These are phyloP conservation scores for Ulota crispa DNA, from an alignment of 225 moss, liverwort and hornwort species.

Conservation along the genomic window DNA sequence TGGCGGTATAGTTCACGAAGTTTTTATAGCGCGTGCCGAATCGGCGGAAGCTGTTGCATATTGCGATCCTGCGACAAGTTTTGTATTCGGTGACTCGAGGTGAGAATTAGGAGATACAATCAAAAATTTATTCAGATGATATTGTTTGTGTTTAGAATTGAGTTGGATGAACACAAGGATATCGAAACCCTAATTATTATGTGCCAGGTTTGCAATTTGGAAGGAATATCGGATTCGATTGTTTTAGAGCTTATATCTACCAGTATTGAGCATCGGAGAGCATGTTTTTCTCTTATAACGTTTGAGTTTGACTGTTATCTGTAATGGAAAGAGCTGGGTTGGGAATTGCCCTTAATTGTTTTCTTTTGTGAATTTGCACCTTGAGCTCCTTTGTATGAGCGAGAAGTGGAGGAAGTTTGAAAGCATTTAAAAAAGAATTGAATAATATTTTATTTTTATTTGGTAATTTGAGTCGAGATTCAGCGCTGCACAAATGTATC, in stretches of 20 bases:
- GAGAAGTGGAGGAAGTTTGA: not conserved
- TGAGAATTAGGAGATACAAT: not conserved
- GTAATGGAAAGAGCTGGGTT: not conserved
- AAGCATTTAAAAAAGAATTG: not conserved
- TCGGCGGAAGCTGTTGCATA: not conserved
- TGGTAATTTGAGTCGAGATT: not conserved
- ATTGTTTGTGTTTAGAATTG: not conserved
- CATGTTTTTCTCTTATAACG: not conserved
- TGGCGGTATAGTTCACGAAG: not conserved
- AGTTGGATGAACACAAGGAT: not conserved
- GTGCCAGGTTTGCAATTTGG: not conserved
- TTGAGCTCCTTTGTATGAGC: not conserved
- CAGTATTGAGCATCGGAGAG: not conserved
- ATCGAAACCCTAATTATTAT: slow-evolving; percentile 10
- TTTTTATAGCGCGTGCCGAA: not conserved
- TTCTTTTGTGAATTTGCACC: not conserved
- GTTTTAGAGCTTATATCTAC: not conserved
- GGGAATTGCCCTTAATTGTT: not conserved
- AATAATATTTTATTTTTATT: not conserved
- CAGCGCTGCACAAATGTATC: not conserved
- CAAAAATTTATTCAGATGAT: not conserved
- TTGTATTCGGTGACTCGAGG: not conserved
- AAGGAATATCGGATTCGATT: not conserved
- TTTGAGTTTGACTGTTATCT: not conserved
- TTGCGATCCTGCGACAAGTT: not conserved